Percentiles rank a stretch among this genome's conserved stretches.
phyloP scores from a whole-genome alignment of 306 rosid species.

The Aeschynomene evenia region DNA sequence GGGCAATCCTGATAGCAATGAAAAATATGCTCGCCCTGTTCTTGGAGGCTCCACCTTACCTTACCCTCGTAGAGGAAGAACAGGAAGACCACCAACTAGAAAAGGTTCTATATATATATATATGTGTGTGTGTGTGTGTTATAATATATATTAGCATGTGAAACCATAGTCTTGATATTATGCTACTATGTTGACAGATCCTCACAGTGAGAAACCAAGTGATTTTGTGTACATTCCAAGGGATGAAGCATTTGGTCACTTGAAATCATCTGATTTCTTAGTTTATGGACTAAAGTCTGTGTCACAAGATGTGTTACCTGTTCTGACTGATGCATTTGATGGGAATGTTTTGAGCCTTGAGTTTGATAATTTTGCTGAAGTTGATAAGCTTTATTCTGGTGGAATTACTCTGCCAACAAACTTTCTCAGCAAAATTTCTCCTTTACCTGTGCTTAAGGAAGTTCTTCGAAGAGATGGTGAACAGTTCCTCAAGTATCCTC shows the following conservation, averaged over 20 bases:
- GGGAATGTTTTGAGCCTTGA: slow-evolving; percentile 31
- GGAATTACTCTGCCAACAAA: slow-evolving; percentile 49
- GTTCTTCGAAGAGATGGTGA: slow-evolving; percentile 60
- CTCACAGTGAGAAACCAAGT: slow-evolving; percentile 34
- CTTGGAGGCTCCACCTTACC: slow-evolving; percentile 70
- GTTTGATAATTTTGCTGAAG: slow-evolving; percentile 53
- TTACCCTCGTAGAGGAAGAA: slow-evolving; percentile 84
- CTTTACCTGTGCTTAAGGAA: slow-evolving; percentile 50
- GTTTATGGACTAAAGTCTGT: slow-evolving; percentile 56
- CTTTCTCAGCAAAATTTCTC: slow-evolving; percentile 34
- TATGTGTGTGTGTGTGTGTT: too few relatives aligned
- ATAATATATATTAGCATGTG: too few relatives aligned
- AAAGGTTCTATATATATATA: slow-evolving; percentile 55
- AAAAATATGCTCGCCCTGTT: slow-evolving; percentile 50
- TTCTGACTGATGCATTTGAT: slow-evolving; percentile 34
- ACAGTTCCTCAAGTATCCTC: slow-evolving; percentile 45
- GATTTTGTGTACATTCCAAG: slow-evolving; percentile 49
- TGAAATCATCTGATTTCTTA: slow-evolving; percentile 57
- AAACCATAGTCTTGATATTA: too few relatives aligned
- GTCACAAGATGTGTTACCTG: slow-evolving; percentile 46
- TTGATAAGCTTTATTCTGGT: slow-evolving; percentile 55
- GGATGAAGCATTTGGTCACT: slow-evolving; percentile 61
- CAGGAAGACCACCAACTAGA: slow-evolving; percentile 49
- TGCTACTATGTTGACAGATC: slow-evolving; percentile 43
- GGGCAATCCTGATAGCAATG: slow-evolving; percentile 54